Conservation (phyloP, 2,329 filamentous ascomycete genomes). For the Ophiobolus disseminans region DNA sequence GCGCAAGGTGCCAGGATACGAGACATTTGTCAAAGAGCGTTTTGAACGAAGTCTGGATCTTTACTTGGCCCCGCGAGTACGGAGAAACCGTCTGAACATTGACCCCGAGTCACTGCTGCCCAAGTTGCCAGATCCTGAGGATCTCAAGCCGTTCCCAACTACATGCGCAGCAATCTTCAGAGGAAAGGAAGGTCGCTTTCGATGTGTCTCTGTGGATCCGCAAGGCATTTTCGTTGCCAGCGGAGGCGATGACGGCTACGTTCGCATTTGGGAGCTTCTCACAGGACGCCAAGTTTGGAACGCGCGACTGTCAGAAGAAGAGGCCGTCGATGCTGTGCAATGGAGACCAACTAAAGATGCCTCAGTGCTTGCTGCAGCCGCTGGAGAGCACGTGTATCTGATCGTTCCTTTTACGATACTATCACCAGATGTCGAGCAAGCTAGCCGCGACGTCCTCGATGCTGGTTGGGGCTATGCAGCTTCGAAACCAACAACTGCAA, state of each 20-base stretch:
- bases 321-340: slow-evolving; percentile 83
- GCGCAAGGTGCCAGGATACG: slow-evolving; percentile 91
- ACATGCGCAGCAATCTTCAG: slow-evolving; percentile 85
- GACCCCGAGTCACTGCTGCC: slow-evolving; percentile 91
- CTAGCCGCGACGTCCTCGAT: slow-evolving; percentile 79
- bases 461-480: slow-evolving; percentile 94
- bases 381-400: slow-evolving; percentile 84
- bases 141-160: slow-evolving; percentile 93
- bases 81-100: slow-evolving; percentile 94
- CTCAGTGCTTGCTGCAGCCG: slow-evolving; percentile 81
- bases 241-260: slow-evolving; percentile 91
- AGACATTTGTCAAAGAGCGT: slow-evolving; percentile 88
- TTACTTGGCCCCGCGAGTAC: slow-evolving; percentile 89
- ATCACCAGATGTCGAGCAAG: slow-evolving; percentile 74
- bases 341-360: slow-evolving; percentile 88
- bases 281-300: slow-evolving; percentile 90
- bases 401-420: slow-evolving; percentile 72
- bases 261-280: slow-evolving; percentile 86
- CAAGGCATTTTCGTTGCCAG: slow-evolving; percentile 85
- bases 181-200: slow-evolving; percentile 87
- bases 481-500: slow-evolving; percentile 60
- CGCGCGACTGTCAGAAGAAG: slow-evolving; percentile 75
- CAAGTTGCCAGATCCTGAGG: slow-evolving; percentile 90
- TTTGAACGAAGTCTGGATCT: slow-evolving; percentile 96
- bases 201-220: slow-evolving; percentile 84